Conservation (phyloP, 2,329 filamentous ascomycete genomes). For the Lecanoromycetidae sp. region DNA sequence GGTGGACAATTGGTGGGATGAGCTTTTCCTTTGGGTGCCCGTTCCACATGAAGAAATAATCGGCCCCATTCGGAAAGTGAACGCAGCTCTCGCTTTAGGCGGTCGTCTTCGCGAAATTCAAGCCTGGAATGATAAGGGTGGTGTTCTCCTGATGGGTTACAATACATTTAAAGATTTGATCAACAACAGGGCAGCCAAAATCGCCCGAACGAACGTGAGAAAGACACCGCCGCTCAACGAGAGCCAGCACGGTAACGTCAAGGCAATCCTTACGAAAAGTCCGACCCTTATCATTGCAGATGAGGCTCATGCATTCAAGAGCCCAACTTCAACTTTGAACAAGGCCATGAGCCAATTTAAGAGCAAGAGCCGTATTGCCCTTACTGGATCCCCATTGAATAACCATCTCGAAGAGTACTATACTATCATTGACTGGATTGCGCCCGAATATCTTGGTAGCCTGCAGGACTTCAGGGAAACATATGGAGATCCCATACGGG, state of each 20-base stretch:
- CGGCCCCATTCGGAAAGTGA: constrained; percentile 46
- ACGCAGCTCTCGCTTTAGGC: constrained; percentile 26
- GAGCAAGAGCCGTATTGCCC: constrained; percentile 61
- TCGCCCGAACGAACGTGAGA: constrained; percentile 18
- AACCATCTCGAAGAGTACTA: constrained; percentile 79
- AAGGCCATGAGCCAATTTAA: constrained; percentile 46
- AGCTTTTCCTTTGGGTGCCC: constrained; percentile 60
- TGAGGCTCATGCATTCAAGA: constrained; percentile 74
- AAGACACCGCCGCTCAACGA: constrained; percentile 25
- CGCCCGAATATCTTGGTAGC: constrained; percentile 63
- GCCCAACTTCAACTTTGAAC: constrained; percentile 42
- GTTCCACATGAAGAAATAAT: constrained; percentile 32
- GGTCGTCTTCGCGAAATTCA: constrained; percentile 38
- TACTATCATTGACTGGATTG: constrained; percentile 78
- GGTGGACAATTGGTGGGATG: constrained; percentile 72
- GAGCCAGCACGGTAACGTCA: constrained; percentile 30
- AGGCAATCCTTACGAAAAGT: constrained; percentile 42
- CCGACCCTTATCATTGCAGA: constrained; percentile 71
- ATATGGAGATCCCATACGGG: constrained; percentile 62
- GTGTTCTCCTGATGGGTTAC: constrained; percentile 68
- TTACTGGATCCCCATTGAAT: constrained; percentile 76
- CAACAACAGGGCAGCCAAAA: constrained; percentile 22
- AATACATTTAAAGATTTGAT: constrained; percentile 47
- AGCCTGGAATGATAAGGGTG: constrained; percentile 53
- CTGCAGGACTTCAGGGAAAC: constrained; percentile 53